A percentile compares a stretch with the other conserved stretches of the same genome.
Evolutionary conservation across 2,329 filamentous ascomycete genomes (phyloP).

Genomic region (Alternaria atra): DNA sequence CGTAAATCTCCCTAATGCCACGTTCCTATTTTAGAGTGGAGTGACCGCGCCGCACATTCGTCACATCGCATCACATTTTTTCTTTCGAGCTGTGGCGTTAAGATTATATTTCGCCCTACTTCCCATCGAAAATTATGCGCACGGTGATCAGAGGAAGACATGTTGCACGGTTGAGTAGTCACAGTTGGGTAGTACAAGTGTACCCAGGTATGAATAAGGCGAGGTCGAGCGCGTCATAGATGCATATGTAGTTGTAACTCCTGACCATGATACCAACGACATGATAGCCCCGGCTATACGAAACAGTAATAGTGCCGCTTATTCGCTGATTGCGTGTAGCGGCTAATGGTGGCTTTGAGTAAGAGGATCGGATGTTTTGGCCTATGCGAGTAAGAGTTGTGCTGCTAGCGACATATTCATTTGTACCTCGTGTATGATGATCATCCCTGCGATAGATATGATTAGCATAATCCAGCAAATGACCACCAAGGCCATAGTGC

Average conservation of each 20-base stretch:
- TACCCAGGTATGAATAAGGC: background rate
- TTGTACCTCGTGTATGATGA: slow-evolving; percentile 18
- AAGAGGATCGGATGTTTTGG: slow-evolving; percentile 32
- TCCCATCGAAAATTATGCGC: background rate
- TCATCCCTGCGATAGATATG: slow-evolving; percentile 13
- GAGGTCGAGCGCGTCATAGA: slow-evolving; percentile 36
- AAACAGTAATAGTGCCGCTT: slow-evolving; percentile 23
- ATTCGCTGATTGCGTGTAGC: slow-evolving; percentile 27
- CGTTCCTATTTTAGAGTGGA: slow-evolving; percentile 23
- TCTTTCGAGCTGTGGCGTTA: background rate
- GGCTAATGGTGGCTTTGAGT: slow-evolving; percentile 23
- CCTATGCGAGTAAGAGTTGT: slow-evolving; percentile 27
- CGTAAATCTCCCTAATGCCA: slow-evolving; percentile 25
- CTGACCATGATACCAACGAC: slow-evolving; percentile 11
- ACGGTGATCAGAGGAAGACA: background rate
- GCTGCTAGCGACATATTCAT: slow-evolving; percentile 25
- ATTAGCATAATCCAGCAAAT: slow-evolving; percentile 36
- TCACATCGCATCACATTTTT: slow-evolving; percentile 10
- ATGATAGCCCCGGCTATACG: slow-evolving; percentile 13
- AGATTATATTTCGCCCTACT: background rate
- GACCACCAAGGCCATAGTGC: slow-evolving; percentile 23
- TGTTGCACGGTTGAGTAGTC: background rate
- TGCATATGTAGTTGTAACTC: slow-evolving; percentile 21
- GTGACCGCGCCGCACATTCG: slow-evolving; percentile 18
- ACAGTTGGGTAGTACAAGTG: slow-evolving; percentile 2